These are phyloP conservation scores for Eimeria necatrix DNA, from an alignment of 169 alveolate species.

Conservation along the genomic window DNA sequence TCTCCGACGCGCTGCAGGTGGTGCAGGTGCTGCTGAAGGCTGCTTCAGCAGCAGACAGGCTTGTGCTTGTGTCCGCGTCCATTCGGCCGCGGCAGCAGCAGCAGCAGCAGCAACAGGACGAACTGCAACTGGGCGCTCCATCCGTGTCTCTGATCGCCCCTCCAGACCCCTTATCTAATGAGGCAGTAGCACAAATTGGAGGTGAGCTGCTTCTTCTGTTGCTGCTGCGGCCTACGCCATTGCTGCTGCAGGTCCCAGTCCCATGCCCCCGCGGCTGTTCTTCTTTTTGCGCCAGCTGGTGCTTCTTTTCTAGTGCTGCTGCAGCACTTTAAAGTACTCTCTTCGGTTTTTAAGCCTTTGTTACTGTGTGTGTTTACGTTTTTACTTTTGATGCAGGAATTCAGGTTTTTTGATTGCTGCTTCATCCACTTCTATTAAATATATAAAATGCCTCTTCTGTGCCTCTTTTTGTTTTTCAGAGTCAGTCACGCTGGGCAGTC, in stretches of 20 bases:
- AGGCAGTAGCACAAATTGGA: background rate
- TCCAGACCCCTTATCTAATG: background rate
- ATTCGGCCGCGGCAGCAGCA: constrained; percentile 1
- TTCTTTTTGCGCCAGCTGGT: background rate
- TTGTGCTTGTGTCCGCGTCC: constrained; percentile 32
- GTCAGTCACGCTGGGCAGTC: background rate
- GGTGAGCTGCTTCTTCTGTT: constrained; percentile 6
- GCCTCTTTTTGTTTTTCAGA: constrained; percentile 2
- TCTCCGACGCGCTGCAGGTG: constrained; percentile 17
- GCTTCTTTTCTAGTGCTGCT: background rate
- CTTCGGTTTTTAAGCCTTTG: background rate
- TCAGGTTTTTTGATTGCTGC: background rate
- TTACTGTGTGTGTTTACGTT: background rate
- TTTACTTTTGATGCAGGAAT: background rate
- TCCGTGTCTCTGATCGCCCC: constrained; percentile 4
- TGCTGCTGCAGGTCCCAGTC: background rate
- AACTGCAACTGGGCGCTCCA: background rate
- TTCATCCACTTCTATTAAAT: background rate
- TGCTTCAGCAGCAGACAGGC: constrained; percentile 46
- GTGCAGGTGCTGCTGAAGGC: constrained; percentile 66
- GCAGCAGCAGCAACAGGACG: constrained; percentile 35
- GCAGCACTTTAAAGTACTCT: background rate
- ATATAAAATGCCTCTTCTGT: background rate
- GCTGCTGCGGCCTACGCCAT: background rate
- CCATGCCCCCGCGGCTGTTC: background rate